These are phyloP conservation scores for Bonia amplexicaulis DNA, from an alignment of 176 grass and related monocot genomes.

Conservation along the genomic window DNA sequence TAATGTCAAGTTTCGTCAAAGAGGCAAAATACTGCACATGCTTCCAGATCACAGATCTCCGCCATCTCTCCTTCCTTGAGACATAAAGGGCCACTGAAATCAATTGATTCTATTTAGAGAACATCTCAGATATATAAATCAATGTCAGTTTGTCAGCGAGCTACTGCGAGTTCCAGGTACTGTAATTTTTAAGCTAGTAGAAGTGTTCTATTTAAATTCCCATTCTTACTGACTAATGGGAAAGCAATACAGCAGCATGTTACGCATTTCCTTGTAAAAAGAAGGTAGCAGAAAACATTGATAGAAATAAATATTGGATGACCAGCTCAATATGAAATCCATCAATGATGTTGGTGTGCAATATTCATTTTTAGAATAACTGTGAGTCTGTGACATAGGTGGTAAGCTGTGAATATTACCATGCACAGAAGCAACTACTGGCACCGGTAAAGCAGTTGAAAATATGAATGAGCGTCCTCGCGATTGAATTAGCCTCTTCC, in stretches of 20 bases:
- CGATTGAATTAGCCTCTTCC: too few species aligned
- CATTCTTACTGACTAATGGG: slow-evolving; percentile 8
- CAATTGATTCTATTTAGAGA: slow-evolving; percentile 10
- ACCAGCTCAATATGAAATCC: background rate
- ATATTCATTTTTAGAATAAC: slow-evolving; percentile 18
- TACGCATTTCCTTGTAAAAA: background rate
- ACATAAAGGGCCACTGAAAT: slow-evolving; percentile 74
- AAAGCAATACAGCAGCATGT: background rate
- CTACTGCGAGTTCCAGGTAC: background rate
- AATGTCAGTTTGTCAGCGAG: background rate
- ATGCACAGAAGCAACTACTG: slow-evolving; percentile 71
- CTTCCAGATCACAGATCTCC: slow-evolving; percentile 66
- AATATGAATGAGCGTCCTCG: slow-evolving; percentile 71
- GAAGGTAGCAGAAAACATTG: background rate
- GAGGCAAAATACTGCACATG: slow-evolving; percentile 71
- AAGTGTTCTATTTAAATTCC: background rate
- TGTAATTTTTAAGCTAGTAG: background rate
- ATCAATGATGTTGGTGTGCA: background rate
- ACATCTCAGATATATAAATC: background rate
- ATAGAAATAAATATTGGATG: background rate
- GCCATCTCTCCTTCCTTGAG: slow-evolving; percentile 75
- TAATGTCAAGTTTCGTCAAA: slow-evolving; percentile 56
- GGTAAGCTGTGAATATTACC: slow-evolving; percentile 48
- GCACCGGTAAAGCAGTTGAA: slow-evolving; percentile 81
- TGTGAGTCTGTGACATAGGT: background rate